phyloP scores from a whole-genome alignment of 208 protist genomes.

The Balamuthia mandrillaris region DNA sequence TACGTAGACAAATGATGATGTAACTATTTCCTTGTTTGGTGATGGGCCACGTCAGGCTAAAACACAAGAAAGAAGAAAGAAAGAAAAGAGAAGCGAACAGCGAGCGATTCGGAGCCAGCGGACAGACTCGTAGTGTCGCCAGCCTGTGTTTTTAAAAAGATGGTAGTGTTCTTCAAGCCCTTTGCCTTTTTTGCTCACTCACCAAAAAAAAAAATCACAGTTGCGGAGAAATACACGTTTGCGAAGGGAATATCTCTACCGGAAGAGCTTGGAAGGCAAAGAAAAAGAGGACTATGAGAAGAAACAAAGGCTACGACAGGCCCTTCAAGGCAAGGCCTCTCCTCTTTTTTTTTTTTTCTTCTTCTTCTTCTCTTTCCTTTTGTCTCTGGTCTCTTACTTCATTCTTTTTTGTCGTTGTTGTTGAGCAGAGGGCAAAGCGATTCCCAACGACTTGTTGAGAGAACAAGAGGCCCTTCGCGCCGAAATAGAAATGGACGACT shows the following conservation, averaged over 20 bases:
- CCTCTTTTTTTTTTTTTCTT: not conserved
- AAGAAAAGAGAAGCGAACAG: not conserved
- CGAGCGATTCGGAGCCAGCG: not conserved
- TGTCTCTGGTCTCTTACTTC: not conserved
- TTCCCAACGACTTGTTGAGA: constrained; percentile 75
- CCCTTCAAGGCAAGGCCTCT: constrained; percentile 42
- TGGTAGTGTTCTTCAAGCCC: not conserved
- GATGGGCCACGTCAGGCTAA: not conserved
- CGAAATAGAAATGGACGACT: constrained; percentile 63
- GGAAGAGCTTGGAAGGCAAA: constrained; percentile 73
- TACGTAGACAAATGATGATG: constrained; percentile 95
- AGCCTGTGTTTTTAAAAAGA: no score
- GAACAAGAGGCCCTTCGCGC: constrained; percentile 58
- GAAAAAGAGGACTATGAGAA: constrained; percentile 62
- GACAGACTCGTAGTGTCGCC: not conserved
- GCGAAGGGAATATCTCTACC: constrained; percentile 81
- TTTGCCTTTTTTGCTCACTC: not conserved
- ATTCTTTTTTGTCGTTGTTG: not conserved
- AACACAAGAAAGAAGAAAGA: not conserved
- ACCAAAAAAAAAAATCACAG: no score
- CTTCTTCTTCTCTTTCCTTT: not conserved
- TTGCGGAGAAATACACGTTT: constrained; percentile 69
- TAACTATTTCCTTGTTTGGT: constrained; percentile 70
- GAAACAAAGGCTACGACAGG: constrained; percentile 57
- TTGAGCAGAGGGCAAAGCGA: constrained; percentile 56